phyloP scores from a whole-genome alignment of 495 filamentous ascomycete genomes.

The Corynascus novoguineensis region DNA sequence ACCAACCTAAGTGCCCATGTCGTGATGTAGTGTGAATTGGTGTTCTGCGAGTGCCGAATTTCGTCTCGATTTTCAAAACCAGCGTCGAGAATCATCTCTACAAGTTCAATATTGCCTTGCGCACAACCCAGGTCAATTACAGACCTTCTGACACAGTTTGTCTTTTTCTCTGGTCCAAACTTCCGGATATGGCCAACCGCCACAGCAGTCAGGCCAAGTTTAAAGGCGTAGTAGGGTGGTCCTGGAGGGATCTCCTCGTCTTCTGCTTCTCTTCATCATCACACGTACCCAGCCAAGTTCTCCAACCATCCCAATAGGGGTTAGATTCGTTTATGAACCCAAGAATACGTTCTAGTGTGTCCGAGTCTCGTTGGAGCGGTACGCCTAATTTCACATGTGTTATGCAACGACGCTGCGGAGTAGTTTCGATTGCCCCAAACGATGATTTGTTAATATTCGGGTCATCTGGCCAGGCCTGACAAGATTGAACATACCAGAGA shows the following conservation, averaged over 20 bases:
- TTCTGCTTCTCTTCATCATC: neutral
- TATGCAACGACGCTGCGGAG: neutral
- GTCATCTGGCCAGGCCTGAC: neutral
- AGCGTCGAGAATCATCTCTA: neutral
- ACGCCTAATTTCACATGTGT: neutral
- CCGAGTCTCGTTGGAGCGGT: neutral
- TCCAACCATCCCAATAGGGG: neutral
- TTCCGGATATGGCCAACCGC: neutral
- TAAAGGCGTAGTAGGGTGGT: neutral
- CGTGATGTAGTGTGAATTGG: neutral
- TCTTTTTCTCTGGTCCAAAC: neutral
- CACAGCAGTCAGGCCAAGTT: neutral
- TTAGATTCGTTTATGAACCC: neutral
- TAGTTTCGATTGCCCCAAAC: neutral
- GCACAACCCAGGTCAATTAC: constrained; percentile 1
- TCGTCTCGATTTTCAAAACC: neutral
- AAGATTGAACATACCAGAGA: neutral
- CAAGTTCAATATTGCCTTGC: neutral
- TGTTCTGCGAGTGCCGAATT: neutral
- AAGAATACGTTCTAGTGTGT: neutral
- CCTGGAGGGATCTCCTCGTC: neutral
- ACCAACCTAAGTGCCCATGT: neutral
- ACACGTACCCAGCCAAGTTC: neutral
- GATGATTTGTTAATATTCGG: neutral
- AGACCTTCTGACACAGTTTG: neutral